Evolutionary conservation across 352 stramenopile species (phyloP).

Genomic region (Stephanocyclus meneghinianus): DNA sequence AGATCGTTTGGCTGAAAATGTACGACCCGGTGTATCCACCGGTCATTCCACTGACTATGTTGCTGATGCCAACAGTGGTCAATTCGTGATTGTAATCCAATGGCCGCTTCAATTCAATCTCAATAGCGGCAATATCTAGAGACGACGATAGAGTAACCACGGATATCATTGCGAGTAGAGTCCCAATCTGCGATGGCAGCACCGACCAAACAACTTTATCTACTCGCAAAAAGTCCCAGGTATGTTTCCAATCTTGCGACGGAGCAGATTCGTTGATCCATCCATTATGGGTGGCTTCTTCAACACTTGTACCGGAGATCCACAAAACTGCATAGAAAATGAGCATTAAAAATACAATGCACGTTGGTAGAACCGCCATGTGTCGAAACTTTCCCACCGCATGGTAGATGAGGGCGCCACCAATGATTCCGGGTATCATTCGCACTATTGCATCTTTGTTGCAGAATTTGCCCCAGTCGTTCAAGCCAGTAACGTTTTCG

Average conservation of each 20-base stretch:
- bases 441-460: constrained; percentile 55
- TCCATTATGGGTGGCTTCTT: constrained; percentile 88
- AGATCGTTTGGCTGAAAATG: constrained; percentile 99
- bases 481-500: constrained; percentile 46
- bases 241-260: constrained; percentile 61
- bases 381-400: constrained; percentile 70
- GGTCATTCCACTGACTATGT: constrained; percentile 91
- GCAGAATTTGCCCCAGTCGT: constrained; percentile 54
- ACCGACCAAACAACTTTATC: constrained; percentile 81
- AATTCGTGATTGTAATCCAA: constrained; percentile 94
- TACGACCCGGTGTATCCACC: constrained; percentile 98
- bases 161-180: constrained; percentile 94
- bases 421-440: constrained; percentile 74
- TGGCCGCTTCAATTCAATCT: constrained; percentile 92
- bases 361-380: constrained; percentile 72
- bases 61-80: constrained; percentile 91
- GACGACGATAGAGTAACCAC: constrained; percentile 96
- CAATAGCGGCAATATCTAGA: constrained; percentile 95
- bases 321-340: constrained; percentile 89
- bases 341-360: constrained; percentile 76
- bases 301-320: constrained; percentile 84
- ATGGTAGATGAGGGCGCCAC: constrained; percentile 80
- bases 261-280: constrained; percentile 87
- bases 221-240: constrained; percentile 82
- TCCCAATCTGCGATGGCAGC: constrained; percentile 88